phyloP scores from a whole-genome alignment of 768 basidiomycete genomes.

The Boletus barrowsii region DNA sequence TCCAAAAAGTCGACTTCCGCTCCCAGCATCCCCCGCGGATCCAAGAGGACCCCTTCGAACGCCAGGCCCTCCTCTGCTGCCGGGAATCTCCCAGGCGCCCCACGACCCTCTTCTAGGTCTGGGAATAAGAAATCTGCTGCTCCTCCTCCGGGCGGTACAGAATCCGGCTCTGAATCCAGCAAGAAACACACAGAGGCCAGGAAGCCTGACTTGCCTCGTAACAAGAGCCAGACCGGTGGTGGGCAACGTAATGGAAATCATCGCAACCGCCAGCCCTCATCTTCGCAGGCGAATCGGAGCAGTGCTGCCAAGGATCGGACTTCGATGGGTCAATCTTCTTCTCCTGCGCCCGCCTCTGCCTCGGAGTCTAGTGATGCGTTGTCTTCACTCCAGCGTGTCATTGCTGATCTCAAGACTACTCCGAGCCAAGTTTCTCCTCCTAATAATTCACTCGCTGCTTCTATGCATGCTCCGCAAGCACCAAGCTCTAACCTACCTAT shows the following conservation, averaged over 20 bases:
- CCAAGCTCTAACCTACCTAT: slow-evolving; percentile 50
- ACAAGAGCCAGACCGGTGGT: slow-evolving; percentile 50
- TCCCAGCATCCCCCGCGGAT: slow-evolving; percentile 49
- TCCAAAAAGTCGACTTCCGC: slow-evolving; percentile 50
- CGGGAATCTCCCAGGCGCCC: slow-evolving; percentile 43
- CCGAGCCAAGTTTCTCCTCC: slow-evolving; percentile 44
- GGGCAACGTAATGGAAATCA: slow-evolving; percentile 45
- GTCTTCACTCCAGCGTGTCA: slow-evolving; percentile 88
- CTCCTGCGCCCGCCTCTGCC: slow-evolving; percentile 48
- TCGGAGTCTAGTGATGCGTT: slow-evolving; percentile 76
- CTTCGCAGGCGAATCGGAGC: slow-evolving; percentile 56
- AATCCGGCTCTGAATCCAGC: slow-evolving; percentile 73
- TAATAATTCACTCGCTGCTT: slow-evolving; percentile 37
- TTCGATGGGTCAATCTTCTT: slow-evolving; percentile 36
- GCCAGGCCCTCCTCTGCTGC: slow-evolving; percentile 40
- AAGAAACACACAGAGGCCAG: slow-evolving; percentile 55
- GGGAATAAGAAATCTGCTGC: slow-evolving; percentile 57
- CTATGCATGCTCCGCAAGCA: slow-evolving; percentile 48
- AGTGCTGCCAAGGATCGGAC: slow-evolving; percentile 46
- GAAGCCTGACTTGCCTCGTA: slow-evolving; percentile 51
- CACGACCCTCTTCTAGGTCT: slow-evolving; percentile 61
- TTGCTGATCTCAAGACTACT: slow-evolving; percentile 88
- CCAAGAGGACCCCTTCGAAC: slow-evolving; percentile 55
- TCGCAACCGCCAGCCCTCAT: slow-evolving; percentile 57
- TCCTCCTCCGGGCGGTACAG: slow-evolving; percentile 40